Evolutionary conservation across 768 basidiomycete species (phyloP).

Genomic region (Suillus hirtellus): DNA sequence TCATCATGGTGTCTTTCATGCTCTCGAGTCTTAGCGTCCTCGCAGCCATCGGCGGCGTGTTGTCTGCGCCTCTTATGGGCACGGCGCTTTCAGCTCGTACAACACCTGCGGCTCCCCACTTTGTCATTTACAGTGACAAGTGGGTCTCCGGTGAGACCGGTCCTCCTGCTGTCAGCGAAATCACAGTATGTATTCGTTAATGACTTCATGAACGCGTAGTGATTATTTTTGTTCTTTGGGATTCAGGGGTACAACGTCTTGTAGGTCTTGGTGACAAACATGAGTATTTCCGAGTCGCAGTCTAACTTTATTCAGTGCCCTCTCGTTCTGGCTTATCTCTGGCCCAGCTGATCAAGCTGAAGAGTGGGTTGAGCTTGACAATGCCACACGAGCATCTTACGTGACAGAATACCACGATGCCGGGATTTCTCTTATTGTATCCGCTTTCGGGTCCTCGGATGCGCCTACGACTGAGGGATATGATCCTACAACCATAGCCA

Average conservation of each 20-base stretch:
- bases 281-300: background rate
- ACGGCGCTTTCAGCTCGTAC: slow-evolving; percentile 1
- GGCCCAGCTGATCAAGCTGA: slow-evolving; percentile 62
- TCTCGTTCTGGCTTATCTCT: slow-evolving; percentile 55
- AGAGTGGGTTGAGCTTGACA: slow-evolving; percentile 51
- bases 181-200: slow-evolving; percentile 27
- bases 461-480: slow-evolving; percentile 56
- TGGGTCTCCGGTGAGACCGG: slow-evolving; percentile 39
- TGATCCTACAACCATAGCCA: slow-evolving; percentile 63
- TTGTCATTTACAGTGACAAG: slow-evolving; percentile 41
- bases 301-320: slow-evolving; percentile 31
- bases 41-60: slow-evolving; percentile 1
- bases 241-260: slow-evolving; percentile 60
- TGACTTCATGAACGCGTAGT: background rate
- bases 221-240: background rate
- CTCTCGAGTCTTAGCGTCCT: slow-evolving; percentile 5
- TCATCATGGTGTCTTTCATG: slow-evolving; percentile 12
- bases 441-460: slow-evolving; percentile 57
- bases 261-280: slow-evolving; percentile 32
- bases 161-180: slow-evolving; percentile 34
- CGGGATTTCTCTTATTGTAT: slow-evolving; percentile 63
- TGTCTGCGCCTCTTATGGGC: background rate
- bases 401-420: slow-evolving; percentile 56
- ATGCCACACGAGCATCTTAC: slow-evolving; percentile 45
- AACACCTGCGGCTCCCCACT: slow-evolving; percentile 37